These are phyloP conservation scores for Scytalidium lignicola DNA, from an alignment of 2,329 filamentous ascomycete species.

Conservation along the genomic window DNA sequence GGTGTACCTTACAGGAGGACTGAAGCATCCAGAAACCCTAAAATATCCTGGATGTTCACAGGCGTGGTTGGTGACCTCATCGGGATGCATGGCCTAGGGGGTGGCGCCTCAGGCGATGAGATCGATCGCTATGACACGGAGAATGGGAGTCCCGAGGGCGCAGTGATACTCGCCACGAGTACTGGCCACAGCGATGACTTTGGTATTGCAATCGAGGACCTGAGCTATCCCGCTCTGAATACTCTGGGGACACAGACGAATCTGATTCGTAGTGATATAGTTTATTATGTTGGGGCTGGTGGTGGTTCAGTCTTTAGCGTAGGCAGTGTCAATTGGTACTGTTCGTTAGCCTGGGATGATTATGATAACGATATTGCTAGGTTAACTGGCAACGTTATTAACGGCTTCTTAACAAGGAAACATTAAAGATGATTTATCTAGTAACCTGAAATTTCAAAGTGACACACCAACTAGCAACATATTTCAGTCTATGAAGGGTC, in stretches of 20 bases:
- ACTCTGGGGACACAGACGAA: slow-evolving; percentile 18
- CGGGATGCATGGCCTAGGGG: slow-evolving; percentile 11
- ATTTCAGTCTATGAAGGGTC: no score
- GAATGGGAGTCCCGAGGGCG: slow-evolving; percentile 26
- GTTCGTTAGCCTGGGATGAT: slow-evolving; percentile 18
- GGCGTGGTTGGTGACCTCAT: slow-evolving; percentile 7
- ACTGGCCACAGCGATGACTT: slow-evolving; percentile 16
- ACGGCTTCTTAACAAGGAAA: no score
- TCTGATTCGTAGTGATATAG: slow-evolving; percentile 19
- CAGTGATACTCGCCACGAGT: slow-evolving; percentile 23
- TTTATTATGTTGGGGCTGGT: slow-evolving; percentile 19
- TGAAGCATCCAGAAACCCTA: slow-evolving; percentile 22
- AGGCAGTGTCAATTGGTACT: slow-evolving; percentile 26
- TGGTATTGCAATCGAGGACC: slow-evolving; percentile 20
- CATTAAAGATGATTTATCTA: no score
- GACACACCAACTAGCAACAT: no score
- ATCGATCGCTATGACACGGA: slow-evolving; percentile 29
- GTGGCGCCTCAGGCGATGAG: slow-evolving; percentile 31
- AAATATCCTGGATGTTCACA: slow-evolving; percentile 12
- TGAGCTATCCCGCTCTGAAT: slow-evolving; percentile 19
- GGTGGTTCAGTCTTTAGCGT: slow-evolving; percentile 22
- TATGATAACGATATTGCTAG: slow-evolving; percentile 24
- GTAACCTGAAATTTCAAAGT: no score
- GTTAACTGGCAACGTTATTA: slow-evolving; percentile 18
- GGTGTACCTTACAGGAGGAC: slow-evolving; percentile 15